phyloP scores from a whole-genome alignment of 1,139 yeast genomes.

The Zygosaccharomyces pseudobailii region DNA sequence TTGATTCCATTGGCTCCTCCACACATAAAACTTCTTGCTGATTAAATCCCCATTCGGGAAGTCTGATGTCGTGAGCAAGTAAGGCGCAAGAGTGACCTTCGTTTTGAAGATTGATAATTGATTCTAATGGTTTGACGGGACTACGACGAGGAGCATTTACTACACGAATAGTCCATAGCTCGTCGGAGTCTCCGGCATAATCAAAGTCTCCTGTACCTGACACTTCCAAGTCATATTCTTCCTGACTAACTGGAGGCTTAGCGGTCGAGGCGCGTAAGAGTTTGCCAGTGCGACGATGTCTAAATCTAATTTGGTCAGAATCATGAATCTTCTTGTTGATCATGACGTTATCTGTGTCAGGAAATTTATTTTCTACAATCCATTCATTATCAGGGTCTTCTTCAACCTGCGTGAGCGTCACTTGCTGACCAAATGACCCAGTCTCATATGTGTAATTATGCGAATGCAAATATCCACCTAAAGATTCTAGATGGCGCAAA shows the following conservation, averaged over 20 bases:
- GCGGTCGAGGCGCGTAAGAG: constrained; percentile 54
- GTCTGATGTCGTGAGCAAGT: constrained; percentile 53
- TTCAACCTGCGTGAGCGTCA: constrained; percentile 52
- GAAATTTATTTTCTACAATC: constrained; percentile 48
- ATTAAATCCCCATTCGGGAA: constrained; percentile 66
- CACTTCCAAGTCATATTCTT: constrained; percentile 74
- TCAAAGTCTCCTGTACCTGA: constrained; percentile 54
- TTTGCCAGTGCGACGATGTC: constrained; percentile 57
- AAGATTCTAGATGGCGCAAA: constrained; percentile 52
- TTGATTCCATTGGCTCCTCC: constrained; percentile 53
- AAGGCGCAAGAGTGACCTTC: constrained; percentile 56
- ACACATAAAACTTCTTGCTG: constrained; percentile 79
- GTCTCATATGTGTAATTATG: constrained; percentile 49
- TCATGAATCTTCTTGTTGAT: constrained; percentile 41
- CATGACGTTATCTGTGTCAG: constrained; percentile 21
- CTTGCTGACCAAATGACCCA: constrained; percentile 64
- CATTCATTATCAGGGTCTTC: constrained; percentile 59
- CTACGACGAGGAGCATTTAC: constrained; percentile 36
- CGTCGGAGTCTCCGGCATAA: constrained; percentile 46
- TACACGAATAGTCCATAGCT: constrained; percentile 42
- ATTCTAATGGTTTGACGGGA: constrained; percentile 45
- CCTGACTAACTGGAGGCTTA: constrained; percentile 75
- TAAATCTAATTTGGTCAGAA: constrained; percentile 52
- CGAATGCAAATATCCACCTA: constrained; percentile 67
- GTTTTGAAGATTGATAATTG: constrained; percentile 51